A percentile compares a stretch with the other conserved stretches of the same genome.
These are phyloP conservation scores for Passiflora organensis DNA, from an alignment of 345 rosid genomes.

Conservation along the genomic window DNA sequence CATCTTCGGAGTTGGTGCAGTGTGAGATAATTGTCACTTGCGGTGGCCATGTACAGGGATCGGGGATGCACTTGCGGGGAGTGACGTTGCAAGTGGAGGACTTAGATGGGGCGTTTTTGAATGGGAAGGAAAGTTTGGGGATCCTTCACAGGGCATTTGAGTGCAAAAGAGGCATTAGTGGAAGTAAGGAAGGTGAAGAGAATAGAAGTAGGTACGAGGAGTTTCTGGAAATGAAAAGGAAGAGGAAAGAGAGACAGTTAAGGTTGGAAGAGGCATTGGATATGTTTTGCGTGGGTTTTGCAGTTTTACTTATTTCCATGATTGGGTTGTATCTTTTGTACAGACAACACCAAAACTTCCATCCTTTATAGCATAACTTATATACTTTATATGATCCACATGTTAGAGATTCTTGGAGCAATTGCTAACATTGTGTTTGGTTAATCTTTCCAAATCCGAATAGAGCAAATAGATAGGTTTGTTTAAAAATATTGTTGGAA, in stretches of 20 bases:
- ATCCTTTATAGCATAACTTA: no score
- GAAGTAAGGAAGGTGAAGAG: slow-evolving; percentile 27
- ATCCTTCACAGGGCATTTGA: slow-evolving; percentile 44
- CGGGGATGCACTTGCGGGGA: slow-evolving; percentile 61
- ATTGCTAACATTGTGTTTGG: no score
- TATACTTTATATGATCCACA: no score
- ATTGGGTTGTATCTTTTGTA: no score
- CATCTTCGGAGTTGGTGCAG: slow-evolving; percentile 33
- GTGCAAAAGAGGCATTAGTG: slow-evolving; percentile 23
- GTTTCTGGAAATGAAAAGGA: slow-evolving; percentile 39
- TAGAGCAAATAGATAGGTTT: no score
- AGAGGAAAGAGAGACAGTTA: slow-evolving; percentile 27
- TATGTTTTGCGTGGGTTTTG: slow-evolving; percentile 17
- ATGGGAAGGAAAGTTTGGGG: slow-evolving; percentile 65
- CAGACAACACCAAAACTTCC: no score
- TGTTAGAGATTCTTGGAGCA: no score
- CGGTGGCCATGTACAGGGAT: slow-evolving; percentile 47
- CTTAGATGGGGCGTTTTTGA: slow-evolving; percentile 62
- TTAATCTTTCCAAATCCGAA: no score
- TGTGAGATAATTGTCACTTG: slow-evolving; percentile 40
- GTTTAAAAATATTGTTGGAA: no score
- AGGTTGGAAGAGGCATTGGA: slow-evolving; percentile 30
- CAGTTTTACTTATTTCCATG: no score
- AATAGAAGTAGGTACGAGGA: slow-evolving; percentile 39
- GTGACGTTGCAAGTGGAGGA: slow-evolving; percentile 65